These are phyloP conservation scores for Candida sakaeoensis DNA, from an alignment of 805 yeast species.

Conservation along the genomic window DNA sequence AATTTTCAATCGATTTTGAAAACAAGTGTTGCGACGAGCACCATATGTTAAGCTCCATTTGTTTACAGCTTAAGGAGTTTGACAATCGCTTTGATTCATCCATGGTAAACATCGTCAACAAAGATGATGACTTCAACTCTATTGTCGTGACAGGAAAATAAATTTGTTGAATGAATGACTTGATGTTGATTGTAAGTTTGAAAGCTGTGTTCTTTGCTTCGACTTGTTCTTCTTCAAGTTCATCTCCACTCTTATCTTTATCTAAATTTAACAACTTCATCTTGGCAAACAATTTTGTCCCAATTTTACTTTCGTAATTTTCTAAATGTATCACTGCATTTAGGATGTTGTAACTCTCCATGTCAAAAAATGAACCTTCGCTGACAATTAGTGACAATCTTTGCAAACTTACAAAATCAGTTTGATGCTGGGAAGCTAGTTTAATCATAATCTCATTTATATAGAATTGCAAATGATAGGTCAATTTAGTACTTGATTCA, in stretches of 20 bases:
- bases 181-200: slow-evolving; percentile 4
- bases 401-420: slow-evolving; percentile 5
- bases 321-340: slow-evolving; percentile 14
- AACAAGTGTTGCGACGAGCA: slow-evolving; percentile 7
- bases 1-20: slow-evolving; percentile 1
- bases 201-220: background rate
- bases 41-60: slow-evolving; percentile 8
- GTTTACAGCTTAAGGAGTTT: slow-evolving; percentile 1
- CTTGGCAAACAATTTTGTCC: slow-evolving; percentile 12
- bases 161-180: slow-evolving; percentile 8
- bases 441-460: slow-evolving; percentile 6
- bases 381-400: background rate
- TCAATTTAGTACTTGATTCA: background rate
- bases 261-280: slow-evolving; percentile 1
- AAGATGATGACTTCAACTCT: slow-evolving; percentile 3
- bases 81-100: background rate
- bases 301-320: slow-evolving; percentile 19
- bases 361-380: slow-evolving; percentile 1
- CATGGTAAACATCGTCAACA: slow-evolving; percentile 2
- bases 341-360: background rate
- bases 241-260: background rate
- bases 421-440: slow-evolving; percentile 2
- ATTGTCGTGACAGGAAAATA: slow-evolving; percentile 6
- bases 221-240: background rate
- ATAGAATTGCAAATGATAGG: slow-evolving; percentile 4